Percentiles rank a stretch among this genome's conserved stretches.
phyloP scores from a whole-genome alignment of 2,329 filamentous ascomycete species.

The Laburnicola sp. region DNA sequence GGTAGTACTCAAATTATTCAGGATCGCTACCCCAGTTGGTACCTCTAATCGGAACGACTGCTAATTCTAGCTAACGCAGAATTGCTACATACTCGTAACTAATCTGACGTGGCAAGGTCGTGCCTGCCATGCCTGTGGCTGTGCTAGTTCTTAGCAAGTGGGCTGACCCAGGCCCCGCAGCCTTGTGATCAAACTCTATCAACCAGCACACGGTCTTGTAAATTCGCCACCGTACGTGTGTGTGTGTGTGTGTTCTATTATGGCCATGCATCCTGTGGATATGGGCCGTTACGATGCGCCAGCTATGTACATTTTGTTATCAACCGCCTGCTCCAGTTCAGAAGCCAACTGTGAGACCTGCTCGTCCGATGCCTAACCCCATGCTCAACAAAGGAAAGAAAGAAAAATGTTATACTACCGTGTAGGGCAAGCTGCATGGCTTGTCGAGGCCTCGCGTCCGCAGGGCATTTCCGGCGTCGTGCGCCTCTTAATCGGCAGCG shows the following conservation, averaged over 20 bases:
- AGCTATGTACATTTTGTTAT: slow-evolving; percentile 11
- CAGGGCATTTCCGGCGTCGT: neutral
- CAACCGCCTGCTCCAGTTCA: slow-evolving; percentile 3
- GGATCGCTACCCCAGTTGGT: too few species aligned
- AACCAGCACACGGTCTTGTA: too few species aligned
- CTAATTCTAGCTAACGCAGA: neutral
- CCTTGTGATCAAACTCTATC: too few species aligned
- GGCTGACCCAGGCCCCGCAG: too few species aligned
- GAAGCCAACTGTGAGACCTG: neutral
- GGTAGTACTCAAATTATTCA: slow-evolving; percentile 7
- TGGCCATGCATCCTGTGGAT: slow-evolving; percentile 13
- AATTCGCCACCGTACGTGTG: neutral
- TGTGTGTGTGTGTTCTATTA: slow-evolving; percentile 6
- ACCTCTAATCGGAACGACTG: neutral
- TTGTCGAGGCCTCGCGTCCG: neutral
- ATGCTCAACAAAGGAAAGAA: neutral
- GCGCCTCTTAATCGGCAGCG: neutral
- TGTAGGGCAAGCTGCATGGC: neutral
- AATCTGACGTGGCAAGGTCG: too few species aligned
- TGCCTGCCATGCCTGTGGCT: too few species aligned
- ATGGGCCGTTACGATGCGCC: slow-evolving; percentile 13
- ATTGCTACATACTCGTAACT: neutral
- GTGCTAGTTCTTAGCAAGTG: too few species aligned
- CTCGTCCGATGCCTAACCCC: neutral
- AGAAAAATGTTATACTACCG: neutral